Base-by-base conservation (phyloP, 2,329 filamentous ascomycete genomes). In the Trichoderma guizhouense region DNA sequence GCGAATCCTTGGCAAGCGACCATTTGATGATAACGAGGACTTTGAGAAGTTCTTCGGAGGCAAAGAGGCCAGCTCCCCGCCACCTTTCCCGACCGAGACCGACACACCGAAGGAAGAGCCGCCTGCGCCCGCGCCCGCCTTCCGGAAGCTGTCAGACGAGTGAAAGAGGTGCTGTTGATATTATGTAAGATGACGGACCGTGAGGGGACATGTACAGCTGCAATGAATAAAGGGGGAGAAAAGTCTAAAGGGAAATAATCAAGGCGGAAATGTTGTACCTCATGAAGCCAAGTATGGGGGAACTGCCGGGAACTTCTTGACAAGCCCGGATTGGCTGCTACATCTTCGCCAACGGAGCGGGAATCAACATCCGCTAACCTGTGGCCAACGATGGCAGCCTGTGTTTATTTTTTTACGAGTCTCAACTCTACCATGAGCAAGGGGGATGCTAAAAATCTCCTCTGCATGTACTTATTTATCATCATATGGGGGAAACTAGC, bases 11-110 rank as follows among this genome's bases (percentile, higher is more conserved):
- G 96, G 96, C 26, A 91, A 91, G 61, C 85, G 96, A 75, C 93
- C 94, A 15, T 98, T 93, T 77, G 91, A 92, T 53, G 95, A 98
- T 77, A 82, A 83, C 69, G 91, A 93, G 77, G 95, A 98, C 78
- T 98, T 99, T 82, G 86, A 91, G 78, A 98, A 98, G 86, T 99
- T 97, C 85, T 99, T 99, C 81, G 88, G 91, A 72, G 85, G 83
- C 63, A 86, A 87, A 76, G 78, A 88, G 73, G 74, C 86, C 78
- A 88, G 87, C 76, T 85, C 89, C 18, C 89, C 91, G 69, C 86
- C 89, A 36, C 88, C 88, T 51, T 85, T 86, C 73, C 85, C 85
- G 26, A 79, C 81, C 53, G 83, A 82, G 75, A 83, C 85, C 28
- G 84, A 85, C 73, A 79, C 77, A 28, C 79, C 80, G 14, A 69